Evolutionary conservation across 2,329 filamentous ascomycete species (phyloP), one percentile per base, ranked within the genome.

Genomic region (Calonectria pseudoreteaudii): DNA sequence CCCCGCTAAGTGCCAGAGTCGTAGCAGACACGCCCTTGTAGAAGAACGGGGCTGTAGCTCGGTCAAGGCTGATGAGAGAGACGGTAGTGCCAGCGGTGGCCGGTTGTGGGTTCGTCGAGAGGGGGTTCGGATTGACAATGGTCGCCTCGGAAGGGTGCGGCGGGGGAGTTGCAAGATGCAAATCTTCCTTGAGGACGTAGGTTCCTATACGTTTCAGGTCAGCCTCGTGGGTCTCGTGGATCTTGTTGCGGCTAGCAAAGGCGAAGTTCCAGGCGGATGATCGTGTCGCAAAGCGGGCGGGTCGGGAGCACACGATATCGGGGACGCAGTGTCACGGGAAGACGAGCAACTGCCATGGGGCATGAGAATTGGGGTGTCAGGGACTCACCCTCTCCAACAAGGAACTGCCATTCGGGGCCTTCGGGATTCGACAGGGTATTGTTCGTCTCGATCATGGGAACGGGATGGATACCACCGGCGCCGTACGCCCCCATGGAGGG

Each of bases 111-210:
- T 90, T 94, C 8, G 96, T 98, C 49, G 95, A 93, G 52, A 99
- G 91, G 31, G 97, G 97, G 82, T 98, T 99, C 56, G 94, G 94
- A 82, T 97, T 98, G 72, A 94, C 86, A 50, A 96, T 87, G 28
- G 95, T 96, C 16, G 95, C 93, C 87, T 99, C 97, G 74, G 96
- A 98, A 28, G 97, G 97, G 85, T 99, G 97, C 18, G 96, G 96
- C 76, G 96, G 96, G 71, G 97, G 97, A 41, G 96, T 98, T 56
- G 97, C 96, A 71, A 99, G 93, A 78, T 95, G 94, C 34, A 99
- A 88, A 83, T 98, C 95, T 85, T 99, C 96, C 83, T 95, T 94
- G 53, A 98, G 91, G 28, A 94, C 90, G 82, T 99, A 99, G 74
- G 94, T 96, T 81, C 96, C 95, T 97, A 79, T 68, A 41, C 28